These are phyloP conservation scores for Salvia hispanica DNA, from an alignment of 257 asterid genomes.

Conservation along the genomic window DNA sequence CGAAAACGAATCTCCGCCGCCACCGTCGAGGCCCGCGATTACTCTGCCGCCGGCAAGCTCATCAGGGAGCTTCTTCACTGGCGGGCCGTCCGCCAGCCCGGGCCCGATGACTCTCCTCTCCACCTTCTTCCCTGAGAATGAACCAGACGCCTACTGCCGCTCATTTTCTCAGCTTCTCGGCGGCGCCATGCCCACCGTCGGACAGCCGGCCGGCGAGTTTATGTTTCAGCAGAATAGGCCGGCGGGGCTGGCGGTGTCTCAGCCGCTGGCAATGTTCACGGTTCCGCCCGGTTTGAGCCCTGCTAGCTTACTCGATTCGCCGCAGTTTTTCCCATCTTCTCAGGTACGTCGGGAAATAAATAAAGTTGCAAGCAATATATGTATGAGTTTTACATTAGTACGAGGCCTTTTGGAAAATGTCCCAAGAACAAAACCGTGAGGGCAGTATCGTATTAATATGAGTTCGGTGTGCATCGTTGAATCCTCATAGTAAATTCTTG, in stretches of 20 bases:
- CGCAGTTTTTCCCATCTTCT: conserved; percentile 51
- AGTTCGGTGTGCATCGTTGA: too few species aligned
- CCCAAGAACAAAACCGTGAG: too few species aligned
- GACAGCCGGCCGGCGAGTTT: conserved; percentile 38
- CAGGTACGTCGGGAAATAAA: conserved; percentile 48
- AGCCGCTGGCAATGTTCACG: conserved; percentile 50
- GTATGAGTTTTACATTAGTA: too few species aligned
- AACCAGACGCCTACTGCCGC: conserved; percentile 59
- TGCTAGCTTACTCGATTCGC: conserved; percentile 75
- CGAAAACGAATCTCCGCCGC: conserved; percentile 38
- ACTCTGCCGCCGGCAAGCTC: conserved; percentile 52
- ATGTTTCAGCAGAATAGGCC: conserved; percentile 58
- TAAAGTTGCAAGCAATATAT: too few species aligned
- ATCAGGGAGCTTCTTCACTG: conserved; percentile 46
- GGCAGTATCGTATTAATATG: too few species aligned
- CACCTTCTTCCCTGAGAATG: conserved; percentile 70
- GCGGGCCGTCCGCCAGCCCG: conserved; percentile 63
- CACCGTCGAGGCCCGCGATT: conserved; percentile 45
- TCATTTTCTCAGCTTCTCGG: conserved; percentile 85
- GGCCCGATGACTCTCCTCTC: conserved; percentile 81
- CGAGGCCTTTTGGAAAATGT: too few species aligned
- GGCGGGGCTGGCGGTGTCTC: conserved; percentile 53
- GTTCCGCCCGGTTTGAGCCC: conserved; percentile 82
- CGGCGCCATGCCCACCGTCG: conserved; percentile 45
- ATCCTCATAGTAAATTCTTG: too few species aligned